Evolutionary conservation across 1,139 yeast species (phyloP).

Genomic region (Geotrichum cucujoidarum): DNA sequence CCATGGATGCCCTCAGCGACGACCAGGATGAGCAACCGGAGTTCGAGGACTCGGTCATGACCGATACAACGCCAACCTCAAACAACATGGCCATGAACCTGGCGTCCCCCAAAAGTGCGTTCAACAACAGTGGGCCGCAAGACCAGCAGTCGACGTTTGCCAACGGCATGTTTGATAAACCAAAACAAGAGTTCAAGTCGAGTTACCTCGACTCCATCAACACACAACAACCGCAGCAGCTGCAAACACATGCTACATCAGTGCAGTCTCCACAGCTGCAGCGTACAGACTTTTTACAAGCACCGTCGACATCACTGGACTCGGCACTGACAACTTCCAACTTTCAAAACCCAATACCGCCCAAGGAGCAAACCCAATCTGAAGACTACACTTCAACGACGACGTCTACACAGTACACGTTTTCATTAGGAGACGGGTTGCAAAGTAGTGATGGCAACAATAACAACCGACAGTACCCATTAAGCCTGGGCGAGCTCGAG

Average conservation of each 20-base stretch:
- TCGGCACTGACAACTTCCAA: slow-evolving; percentile 8
- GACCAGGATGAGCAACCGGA: background rate
- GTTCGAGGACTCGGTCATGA: slow-evolving; percentile 14
- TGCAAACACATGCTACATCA: background rate
- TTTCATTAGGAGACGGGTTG: slow-evolving; percentile 11
- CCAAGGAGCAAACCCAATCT: background rate
- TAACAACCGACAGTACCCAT: background rate
- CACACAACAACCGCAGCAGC: no score
- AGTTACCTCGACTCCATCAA: background rate
- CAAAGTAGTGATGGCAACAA: background rate
- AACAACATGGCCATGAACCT: no score
- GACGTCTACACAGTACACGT: slow-evolving; percentile 16
- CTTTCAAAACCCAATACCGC: slow-evolving; percentile 11
- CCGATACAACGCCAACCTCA: slow-evolving; percentile 3
- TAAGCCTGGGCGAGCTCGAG: slow-evolving; percentile 28
- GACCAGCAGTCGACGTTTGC: no score
- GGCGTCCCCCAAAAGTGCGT: no score
- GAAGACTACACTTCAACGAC: slow-evolving; percentile 15
- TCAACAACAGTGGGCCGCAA: no score
- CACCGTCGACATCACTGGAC: slow-evolving; percentile 2
- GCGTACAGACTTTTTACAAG: no score
- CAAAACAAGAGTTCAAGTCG: no score
- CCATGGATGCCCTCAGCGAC: slow-evolving; percentile 1
- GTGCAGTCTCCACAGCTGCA: background rate
- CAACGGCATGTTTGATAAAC: no score